Conservation (phyloP, 176 grass and related monocot species). For the Aegilops sharonensis region DNA sequence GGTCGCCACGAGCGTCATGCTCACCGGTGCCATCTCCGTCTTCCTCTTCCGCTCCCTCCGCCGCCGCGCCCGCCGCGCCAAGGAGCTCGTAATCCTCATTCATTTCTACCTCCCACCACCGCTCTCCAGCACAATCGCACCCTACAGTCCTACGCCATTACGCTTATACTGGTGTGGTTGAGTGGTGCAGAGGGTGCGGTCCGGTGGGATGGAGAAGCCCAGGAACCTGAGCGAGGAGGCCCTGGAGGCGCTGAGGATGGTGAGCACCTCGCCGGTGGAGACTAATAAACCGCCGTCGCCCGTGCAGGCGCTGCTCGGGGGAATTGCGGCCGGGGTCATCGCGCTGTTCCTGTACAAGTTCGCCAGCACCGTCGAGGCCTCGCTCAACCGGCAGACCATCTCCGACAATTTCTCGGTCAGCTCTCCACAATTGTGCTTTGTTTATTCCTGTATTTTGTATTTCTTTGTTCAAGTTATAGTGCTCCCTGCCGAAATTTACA, state of each 20-base stretch:
- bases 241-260: slow-evolving; percentile 58
- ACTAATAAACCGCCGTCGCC: slow-evolving; percentile 63
- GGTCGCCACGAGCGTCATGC: slow-evolving; percentile 73
- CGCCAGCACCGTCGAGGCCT: slow-evolving; percentile 64
- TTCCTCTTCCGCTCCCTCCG: slow-evolving; percentile 93
- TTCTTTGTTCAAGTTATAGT: not conserved
- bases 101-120: not conserved
- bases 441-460: no score
- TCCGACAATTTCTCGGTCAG: slow-evolving; percentile 90
- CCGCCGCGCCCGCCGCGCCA: slow-evolving; percentile 80
- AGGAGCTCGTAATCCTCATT: slow-evolving; percentile 60
- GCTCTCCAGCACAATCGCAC: not conserved
- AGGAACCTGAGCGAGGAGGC: slow-evolving; percentile 71
- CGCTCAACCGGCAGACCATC: slow-evolving; percentile 76
- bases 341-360: slow-evolving; percentile 91
- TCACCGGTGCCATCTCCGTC: slow-evolving; percentile 78
- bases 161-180: not conserved
- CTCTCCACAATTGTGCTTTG: not conserved
- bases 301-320: slow-evolving; percentile 63
- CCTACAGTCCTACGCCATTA: not conserved
- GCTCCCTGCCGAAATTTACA: not conserved
- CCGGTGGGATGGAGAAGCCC: slow-evolving; percentile 51
- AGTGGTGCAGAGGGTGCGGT: slow-evolving; percentile 61
- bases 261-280: slow-evolving; percentile 50
- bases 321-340: slow-evolving; percentile 77